Evolutionary conservation across 2,329 filamentous ascomycete genomes (phyloP).

Genomic region (Colletotrichum scovillei): DNA sequence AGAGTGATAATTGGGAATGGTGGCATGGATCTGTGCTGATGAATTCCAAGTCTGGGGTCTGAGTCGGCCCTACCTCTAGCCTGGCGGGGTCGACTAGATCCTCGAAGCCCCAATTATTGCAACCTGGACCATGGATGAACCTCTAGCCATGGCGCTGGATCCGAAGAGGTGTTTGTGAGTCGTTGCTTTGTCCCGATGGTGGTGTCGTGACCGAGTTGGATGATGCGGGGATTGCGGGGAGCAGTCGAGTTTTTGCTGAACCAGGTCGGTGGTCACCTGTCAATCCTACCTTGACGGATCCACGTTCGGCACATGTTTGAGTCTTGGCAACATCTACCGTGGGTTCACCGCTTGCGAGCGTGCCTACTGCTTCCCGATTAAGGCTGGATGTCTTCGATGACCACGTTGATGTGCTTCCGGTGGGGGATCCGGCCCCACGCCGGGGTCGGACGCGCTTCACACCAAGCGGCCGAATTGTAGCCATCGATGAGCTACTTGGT

Average conservation of each 20-base stretch:
- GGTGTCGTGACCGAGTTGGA: background rate
- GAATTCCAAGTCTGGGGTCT: background rate
- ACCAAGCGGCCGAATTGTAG: background rate
- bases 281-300: conserved; percentile 1
- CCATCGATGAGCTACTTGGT: background rate
- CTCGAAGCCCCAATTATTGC: background rate
- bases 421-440: background rate
- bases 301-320: conserved; percentile 20
- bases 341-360: background rate
- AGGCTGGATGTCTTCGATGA: background rate
- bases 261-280: conserved; percentile 32
- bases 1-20: background rate
- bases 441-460: background rate
- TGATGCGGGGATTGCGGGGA: conserved; percentile 18
- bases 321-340: conserved; percentile 15
- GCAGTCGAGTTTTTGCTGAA: background rate
- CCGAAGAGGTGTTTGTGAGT: background rate
- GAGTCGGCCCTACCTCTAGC: conserved; percentile 25
- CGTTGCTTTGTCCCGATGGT: background rate
- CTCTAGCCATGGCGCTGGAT: background rate
- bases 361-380: background rate
- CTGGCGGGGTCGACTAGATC: background rate
- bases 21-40: background rate
- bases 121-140: background rate
- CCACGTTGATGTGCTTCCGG: background rate